A percentile compares a stretch with the other conserved stretches of the same genome.
Evolutionary conservation across 345 rosid genomes (phyloP).

Genomic region (Pelargonium nanum): DNA sequence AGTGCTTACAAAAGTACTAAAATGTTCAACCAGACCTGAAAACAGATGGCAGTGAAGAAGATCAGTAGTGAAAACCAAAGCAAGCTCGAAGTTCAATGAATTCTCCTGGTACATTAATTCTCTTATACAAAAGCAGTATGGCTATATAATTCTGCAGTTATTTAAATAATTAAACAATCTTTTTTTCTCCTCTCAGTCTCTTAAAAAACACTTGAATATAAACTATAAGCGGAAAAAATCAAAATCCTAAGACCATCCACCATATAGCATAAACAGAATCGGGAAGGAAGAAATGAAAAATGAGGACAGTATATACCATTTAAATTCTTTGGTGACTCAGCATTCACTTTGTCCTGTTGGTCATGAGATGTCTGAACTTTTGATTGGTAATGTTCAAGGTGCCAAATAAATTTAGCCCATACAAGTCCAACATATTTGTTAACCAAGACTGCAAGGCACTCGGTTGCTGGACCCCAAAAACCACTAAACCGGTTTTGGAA

Average conservation of each 20-base stretch:
- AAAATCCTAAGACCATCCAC: neutral
- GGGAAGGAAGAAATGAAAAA: neutral
- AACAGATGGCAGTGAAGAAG: neutral
- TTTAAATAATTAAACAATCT: no score
- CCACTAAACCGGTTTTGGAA: slow-evolving; percentile 56
- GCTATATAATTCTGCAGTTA: neutral
- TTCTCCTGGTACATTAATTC: neutral
- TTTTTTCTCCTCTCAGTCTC: neutral
- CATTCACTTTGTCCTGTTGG: slow-evolving; percentile 25
- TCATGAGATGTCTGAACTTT: slow-evolving; percentile 24
- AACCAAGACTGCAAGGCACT: slow-evolving; percentile 63
- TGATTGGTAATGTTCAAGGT: slow-evolving; percentile 39
- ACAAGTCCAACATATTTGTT: slow-evolving; percentile 36
- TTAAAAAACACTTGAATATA: neutral
- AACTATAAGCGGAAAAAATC: neutral
- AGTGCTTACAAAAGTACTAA: slow-evolving; percentile 39
- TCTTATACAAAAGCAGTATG: neutral
- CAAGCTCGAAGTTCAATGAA: neutral
- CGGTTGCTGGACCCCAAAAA: slow-evolving; percentile 59
- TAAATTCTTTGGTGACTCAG: slow-evolving; percentile 20
- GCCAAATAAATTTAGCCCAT: slow-evolving; percentile 54
- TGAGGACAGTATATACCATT: slow-evolving; percentile 32
- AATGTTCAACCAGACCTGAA: slow-evolving; percentile 52
- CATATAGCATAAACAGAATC: neutral
- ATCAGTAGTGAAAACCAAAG: slow-evolving; percentile 10